phyloP scores from a whole-genome alignment of 139 green algal genomes.

The Medakamo hakoo region DNA sequence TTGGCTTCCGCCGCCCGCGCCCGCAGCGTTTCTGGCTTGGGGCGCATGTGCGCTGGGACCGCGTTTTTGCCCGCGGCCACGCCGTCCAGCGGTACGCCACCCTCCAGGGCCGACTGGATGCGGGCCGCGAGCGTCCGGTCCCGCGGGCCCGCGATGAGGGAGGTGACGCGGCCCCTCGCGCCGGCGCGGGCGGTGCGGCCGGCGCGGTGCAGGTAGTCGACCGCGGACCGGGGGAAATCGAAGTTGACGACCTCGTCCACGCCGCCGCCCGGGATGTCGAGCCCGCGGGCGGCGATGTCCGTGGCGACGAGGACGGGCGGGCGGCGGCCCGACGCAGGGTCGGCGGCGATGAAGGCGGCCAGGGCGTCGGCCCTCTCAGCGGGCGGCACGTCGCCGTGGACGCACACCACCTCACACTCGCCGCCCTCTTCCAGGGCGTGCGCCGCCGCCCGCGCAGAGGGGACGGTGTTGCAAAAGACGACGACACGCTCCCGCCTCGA shows the following conservation, averaged over 20 bases:
- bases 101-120: conserved; percentile 56
- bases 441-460: conserved; percentile 49
- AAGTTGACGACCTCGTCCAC: conserved; percentile 96
- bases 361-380: conserved; percentile 22
- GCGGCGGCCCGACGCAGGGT: background rate
- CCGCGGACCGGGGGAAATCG: conserved; percentile 80
- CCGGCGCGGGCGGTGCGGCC: conserved; percentile 76
- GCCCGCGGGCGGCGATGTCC: conserved; percentile 82
- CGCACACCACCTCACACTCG: conserved; percentile 62
- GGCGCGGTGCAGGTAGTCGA: conserved; percentile 86
- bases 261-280: conserved; percentile 76
- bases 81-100: conserved; percentile 48
- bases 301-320: conserved; percentile 73
- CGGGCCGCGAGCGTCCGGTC: conserved; percentile 54
- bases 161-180: conserved; percentile 40
- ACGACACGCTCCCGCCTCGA: conserved; percentile 31
- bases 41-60: conserved; percentile 38
- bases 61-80: conserved; percentile 29
- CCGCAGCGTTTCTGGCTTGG: conserved; percentile 26
- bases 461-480: conserved; percentile 88
- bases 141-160: conserved; percentile 42
- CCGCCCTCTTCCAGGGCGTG: conserved; percentile 54
- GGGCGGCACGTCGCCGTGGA: conserved; percentile 67
- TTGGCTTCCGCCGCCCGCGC: conserved; percentile 9
- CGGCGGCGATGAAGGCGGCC: conserved; percentile 9